Evolutionary conservation across 768 basidiomycete species (phyloP), one percentile per base, ranked within the genome.

Genomic region (Termitomyces sp.): DNA sequence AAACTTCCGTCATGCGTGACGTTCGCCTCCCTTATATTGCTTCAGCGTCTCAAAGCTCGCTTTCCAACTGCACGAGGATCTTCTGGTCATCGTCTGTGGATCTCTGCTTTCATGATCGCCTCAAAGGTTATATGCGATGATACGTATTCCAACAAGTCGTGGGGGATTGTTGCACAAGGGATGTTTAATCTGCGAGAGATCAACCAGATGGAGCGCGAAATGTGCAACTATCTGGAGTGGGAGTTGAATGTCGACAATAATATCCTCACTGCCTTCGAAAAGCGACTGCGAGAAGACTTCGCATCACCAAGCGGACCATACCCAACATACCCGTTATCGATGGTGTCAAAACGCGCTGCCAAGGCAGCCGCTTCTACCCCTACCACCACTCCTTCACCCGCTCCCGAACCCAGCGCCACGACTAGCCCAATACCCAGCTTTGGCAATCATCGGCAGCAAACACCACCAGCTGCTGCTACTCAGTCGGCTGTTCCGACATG

Each of bases 201-300:
- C 66, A 97, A 97, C 71, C 93, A 95, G 78, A 95, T 95, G 93
- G 94, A 95, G 75, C 77, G 92, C 23, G 93, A 95, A 73, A 94
- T 97, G 87, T 93, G 81, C 65, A 78, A 83, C 16, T 98, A 98
- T 66, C 76, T 99, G 43, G 95, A 96, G 68, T 98, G 94, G 95
- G 88, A 91, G 66, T 76, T 92, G 7, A 89, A 85, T 42, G 86
- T 91, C 51, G 89, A 90, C 51, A 81, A 85, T 0, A 66, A 75
- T 0, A 84, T 84, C 0, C 73, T 92, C 0, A 60, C 65, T 4
- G 83, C 81, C 38, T 91, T 91, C 65, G 85, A 90, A 63, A 65
- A 66, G 0, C 81, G 81, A 65, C 81, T 89, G 0, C 75, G 76
- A 34, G 74, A 75, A 10, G 89, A 92, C 54, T 91, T 89, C 59